phyloP scores from a whole-genome alignment of 1,284 basidiomycete genomes.

The Pseudozyma thailandica region DNA sequence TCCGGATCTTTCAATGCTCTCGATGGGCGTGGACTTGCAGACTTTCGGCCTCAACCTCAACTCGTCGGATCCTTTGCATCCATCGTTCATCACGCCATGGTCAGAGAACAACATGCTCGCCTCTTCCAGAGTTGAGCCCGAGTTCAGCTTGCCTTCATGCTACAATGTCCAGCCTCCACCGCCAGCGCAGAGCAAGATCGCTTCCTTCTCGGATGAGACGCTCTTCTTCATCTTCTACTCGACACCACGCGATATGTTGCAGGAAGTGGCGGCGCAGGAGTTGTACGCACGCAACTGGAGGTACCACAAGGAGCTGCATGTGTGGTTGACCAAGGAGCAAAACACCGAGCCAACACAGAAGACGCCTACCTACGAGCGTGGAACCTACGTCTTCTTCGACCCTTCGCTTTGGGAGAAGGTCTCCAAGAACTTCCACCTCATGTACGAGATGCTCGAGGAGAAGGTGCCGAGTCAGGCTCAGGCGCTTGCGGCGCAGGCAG shows the following conservation, averaged over 20 bases:
- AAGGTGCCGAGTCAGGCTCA: slow-evolving; percentile 70
- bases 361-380: slow-evolving; percentile 87
- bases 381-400: slow-evolving; percentile 91
- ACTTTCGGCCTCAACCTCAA: slow-evolving; percentile 92
- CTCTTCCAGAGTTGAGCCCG: slow-evolving; percentile 80
- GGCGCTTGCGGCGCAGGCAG: slow-evolving; percentile 42
- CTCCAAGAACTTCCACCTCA: slow-evolving; percentile 79
- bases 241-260: slow-evolving; percentile 88
- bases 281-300: slow-evolving; percentile 98
- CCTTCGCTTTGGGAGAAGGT: slow-evolving; percentile 86
- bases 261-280: slow-evolving; percentile 95
- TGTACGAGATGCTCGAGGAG: slow-evolving; percentile 87
- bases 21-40: slow-evolving; percentile 90
- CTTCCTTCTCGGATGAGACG: slow-evolving; percentile 93
- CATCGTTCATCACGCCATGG: slow-evolving; percentile 97
- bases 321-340: slow-evolving; percentile 95
- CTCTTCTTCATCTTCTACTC: slow-evolving; percentile 99
- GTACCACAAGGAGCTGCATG: slow-evolving; percentile 91
- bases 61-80: slow-evolving; percentile 84
- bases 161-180: slow-evolving; percentile 93
- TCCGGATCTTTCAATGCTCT: slow-evolving; percentile 83
- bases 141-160: slow-evolving; percentile 90
- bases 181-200: slow-evolving; percentile 85
- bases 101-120: slow-evolving; percentile 85
- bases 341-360: slow-evolving; percentile 84